A percentile compares a stretch with the other conserved stretches of the same genome.
Conservation (phyloP, 371 early-diverging fungal genomes). For the Circinella umbellata region DNA sequence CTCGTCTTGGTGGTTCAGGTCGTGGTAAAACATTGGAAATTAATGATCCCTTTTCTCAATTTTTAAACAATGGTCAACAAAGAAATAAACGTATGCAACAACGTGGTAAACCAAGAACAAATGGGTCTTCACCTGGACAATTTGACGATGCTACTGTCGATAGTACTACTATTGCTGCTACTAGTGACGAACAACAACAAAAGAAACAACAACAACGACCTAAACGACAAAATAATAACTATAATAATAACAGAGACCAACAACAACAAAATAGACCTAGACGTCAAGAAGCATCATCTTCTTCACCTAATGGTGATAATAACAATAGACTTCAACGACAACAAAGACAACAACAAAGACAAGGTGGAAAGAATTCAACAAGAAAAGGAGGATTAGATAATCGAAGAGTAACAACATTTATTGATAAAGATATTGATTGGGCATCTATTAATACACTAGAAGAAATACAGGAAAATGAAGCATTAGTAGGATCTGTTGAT, state of each 20-base stretch:
- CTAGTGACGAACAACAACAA: conserved; percentile 17
- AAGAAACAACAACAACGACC: conserved; percentile 13
- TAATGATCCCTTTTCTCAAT: conserved; percentile 43
- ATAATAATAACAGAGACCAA: no score
- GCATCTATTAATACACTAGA: conserved; percentile 14
- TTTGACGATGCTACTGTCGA: conserved; percentile 27
- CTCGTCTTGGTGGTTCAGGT: conserved; percentile 46
- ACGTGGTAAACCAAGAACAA: conserved; percentile 18
- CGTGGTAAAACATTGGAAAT: conserved; percentile 37
- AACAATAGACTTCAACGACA: not conserved
- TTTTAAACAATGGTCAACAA: conserved; percentile 29
- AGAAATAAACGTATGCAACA: conserved; percentile 8
- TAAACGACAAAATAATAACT: not conserved
- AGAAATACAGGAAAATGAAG: conserved; percentile 5
- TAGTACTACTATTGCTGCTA: conserved; percentile 3
- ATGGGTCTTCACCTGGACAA: conserved; percentile 21
- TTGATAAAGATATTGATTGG: conserved; percentile 55
- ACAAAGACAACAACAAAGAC: conserved; percentile 18
- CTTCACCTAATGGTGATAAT: not conserved
- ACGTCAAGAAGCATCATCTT: not conserved
- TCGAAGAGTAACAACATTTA: conserved; percentile 45
- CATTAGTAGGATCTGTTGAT: conserved; percentile 10
- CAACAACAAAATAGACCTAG: no score
- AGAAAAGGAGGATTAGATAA: not conserved
- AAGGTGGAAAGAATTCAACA: not conserved